These are phyloP conservation scores for Rhododendron molle DNA, from an alignment of 148 eudicot species.

Conservation along the genomic window DNA sequence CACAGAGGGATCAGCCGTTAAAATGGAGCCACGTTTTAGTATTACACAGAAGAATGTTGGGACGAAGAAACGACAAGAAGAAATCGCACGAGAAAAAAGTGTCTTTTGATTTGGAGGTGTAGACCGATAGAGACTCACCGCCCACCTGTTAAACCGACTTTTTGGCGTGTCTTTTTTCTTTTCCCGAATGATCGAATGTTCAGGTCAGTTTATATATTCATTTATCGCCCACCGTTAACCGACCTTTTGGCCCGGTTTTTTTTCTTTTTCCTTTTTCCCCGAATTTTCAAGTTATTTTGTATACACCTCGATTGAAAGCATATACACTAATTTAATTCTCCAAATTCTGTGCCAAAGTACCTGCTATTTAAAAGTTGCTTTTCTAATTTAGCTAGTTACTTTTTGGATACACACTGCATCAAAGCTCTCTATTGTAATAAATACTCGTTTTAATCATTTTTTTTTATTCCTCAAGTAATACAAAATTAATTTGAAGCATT, in stretches of 20 bases:
- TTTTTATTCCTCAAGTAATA: not conserved
- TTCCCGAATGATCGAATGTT: too few species aligned
- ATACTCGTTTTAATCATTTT: not conserved
- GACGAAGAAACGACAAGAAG: not conserved
- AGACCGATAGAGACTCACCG: not conserved
- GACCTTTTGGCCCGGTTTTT: not conserved
- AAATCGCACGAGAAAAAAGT: not conserved
- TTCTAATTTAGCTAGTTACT: too few species aligned
- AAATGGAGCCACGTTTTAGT: not conserved
- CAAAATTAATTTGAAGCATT: not conserved
- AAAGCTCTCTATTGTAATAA: not conserved
- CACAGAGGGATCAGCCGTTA: slow-evolving; percentile 1
- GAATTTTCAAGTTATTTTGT: too few species aligned
- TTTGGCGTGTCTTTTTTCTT: too few species aligned
- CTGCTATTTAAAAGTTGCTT: not conserved
- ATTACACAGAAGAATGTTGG: not conserved
- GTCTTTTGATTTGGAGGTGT: not conserved
- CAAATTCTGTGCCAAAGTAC: too few species aligned
- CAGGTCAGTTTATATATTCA: too few species aligned
- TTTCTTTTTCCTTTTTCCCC: too few species aligned
- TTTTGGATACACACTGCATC: not conserved
- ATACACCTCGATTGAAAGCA: too few species aligned
- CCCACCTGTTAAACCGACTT: not conserved
- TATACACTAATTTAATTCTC: too few species aligned
- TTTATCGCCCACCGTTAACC: too few species aligned